A percentile compares a stretch with the other conserved stretches of the same genome.
These are phyloP conservation scores for Pyricularia sp. DNA, from an alignment of 2,329 filamentous ascomycete genomes.

Conservation along the genomic window DNA sequence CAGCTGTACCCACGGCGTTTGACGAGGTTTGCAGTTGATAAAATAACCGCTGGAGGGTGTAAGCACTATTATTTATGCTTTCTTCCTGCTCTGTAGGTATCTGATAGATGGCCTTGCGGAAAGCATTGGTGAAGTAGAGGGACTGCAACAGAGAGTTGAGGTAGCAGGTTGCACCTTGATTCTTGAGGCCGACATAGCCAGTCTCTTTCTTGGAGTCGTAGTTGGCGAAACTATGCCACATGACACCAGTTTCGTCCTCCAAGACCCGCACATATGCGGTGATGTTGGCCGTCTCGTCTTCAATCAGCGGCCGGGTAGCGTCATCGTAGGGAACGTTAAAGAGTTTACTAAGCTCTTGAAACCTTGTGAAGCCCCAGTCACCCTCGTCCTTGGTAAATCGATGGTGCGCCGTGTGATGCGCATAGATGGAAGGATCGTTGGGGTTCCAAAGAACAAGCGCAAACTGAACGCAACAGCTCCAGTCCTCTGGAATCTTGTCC, in stretches of 20 bases:
- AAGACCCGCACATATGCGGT: conserved; percentile 73
- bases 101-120: conserved; percentile 95
- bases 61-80: conserved; percentile 75
- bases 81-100: conserved; percentile 85
- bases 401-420: conserved; percentile 77
- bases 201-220: conserved; percentile 99
- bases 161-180: conserved; percentile 89
- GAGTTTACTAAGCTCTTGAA: conserved; percentile 75
- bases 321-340: conserved; percentile 69
- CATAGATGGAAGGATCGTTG: conserved; percentile 75
- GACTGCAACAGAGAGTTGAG: conserved; percentile 76
- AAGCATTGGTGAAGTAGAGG: conserved; percentile 78
- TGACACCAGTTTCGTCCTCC: conserved; percentile 74
- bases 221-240: conserved; percentile 86
- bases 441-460: conserved; percentile 88
- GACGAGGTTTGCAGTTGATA: conserved; percentile 86
- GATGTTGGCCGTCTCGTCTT: conserved; percentile 65
- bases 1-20: conserved; percentile 73
- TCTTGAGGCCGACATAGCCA: conserved; percentile 90
- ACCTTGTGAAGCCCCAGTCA: conserved; percentile 98
- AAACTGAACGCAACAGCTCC: conserved; percentile 95
- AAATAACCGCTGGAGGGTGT: conserved; percentile 85
- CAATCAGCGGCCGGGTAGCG: conserved; percentile 54
- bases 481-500: conserved; percentile 67
- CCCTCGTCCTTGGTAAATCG: conserved; percentile 93